Percentiles rank a stretch among this genome's conserved stretches.
Evolutionary conservation across 345 rosid genomes (phyloP).

Genomic region (Boechera divaricarpa): DNA sequence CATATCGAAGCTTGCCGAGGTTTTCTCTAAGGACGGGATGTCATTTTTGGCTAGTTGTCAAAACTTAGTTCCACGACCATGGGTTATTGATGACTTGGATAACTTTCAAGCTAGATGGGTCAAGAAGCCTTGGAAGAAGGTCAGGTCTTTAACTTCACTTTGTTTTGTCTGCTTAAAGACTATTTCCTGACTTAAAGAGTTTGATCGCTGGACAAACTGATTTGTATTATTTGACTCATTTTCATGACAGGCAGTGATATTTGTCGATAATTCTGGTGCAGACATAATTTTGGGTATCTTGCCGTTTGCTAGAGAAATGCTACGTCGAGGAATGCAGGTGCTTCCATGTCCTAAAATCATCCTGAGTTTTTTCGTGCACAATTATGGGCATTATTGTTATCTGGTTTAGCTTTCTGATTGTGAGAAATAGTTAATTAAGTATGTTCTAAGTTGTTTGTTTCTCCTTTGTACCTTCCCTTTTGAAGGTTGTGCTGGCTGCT

Average conservation of each 20-base stretch:
- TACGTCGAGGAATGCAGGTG: conserved; percentile 89
- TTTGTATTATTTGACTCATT: conserved; percentile 4
- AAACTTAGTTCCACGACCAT: conserved; percentile 88
- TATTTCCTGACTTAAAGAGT: not conserved
- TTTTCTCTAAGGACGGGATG: conserved; percentile 95
- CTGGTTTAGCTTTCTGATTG: conserved; percentile 8
- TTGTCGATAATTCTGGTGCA: conserved; percentile 98
- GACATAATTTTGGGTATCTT: conserved; percentile 94
- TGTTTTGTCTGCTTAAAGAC: conserved; percentile 11
- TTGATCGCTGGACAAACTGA: conserved; percentile 4
- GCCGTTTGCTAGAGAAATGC: conserved; percentile 93
- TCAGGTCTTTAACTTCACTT: conserved; percentile 33
- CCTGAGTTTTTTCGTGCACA: not conserved
- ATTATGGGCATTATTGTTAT: not conserved
- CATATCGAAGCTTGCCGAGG: conserved; percentile 90
- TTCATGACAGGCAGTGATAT: conserved; percentile 77
- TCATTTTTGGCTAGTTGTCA: conserved; percentile 94
- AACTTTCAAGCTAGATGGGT: conserved; percentile 76
- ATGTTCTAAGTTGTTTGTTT: conserved; percentile 1
- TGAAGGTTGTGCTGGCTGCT: conserved; percentile 96
- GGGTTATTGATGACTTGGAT: conserved; percentile 96
- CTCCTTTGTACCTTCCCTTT: not conserved
- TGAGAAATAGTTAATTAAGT: not conserved
- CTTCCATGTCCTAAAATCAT: not conserved
- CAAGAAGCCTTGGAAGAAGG: conserved; percentile 98